Conservation (phyloP, 495 filamentous ascomycete species). For the Cudoniella acicularis region DNA sequence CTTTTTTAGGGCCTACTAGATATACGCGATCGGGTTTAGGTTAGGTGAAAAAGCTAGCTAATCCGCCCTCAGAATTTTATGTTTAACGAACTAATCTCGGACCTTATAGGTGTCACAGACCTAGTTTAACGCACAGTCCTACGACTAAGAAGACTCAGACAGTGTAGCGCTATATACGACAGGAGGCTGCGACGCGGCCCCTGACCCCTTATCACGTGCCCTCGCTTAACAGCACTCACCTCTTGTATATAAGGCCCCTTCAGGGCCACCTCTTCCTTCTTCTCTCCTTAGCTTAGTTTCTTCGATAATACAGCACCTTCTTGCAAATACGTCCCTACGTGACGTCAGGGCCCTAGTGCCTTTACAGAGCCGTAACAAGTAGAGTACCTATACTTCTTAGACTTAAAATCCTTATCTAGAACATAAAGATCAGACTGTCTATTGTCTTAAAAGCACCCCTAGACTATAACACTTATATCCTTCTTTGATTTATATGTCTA, state of each 20-base stretch:
- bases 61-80: background rate
- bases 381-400: constrained; percentile 3
- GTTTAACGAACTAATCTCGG: background rate
- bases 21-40: background rate
- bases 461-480: background rate
- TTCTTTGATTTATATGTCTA: background rate
- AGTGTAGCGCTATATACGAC: too few species aligned
- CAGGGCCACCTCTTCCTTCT: too few species aligned
- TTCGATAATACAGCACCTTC: too few species aligned
- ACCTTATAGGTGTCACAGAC: background rate
- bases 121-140: background rate
- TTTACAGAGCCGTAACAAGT: background rate
- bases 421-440: background rate
- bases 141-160: too few species aligned
- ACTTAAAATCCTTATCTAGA: constrained; percentile 1
- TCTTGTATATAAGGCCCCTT: too few species aligned
- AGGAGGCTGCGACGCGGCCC: too few species aligned
- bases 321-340: too few species aligned
- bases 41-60: constrained; percentile 2
- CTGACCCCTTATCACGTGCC: too few species aligned
- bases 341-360: too few species aligned
- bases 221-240: too few species aligned
- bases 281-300: too few species aligned
- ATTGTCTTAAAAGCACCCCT: background rate
- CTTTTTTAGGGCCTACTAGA: background rate